Base-by-base conservation (phyloP, 352 stramenopile species). In the Proteromonas lacertae region DNA sequence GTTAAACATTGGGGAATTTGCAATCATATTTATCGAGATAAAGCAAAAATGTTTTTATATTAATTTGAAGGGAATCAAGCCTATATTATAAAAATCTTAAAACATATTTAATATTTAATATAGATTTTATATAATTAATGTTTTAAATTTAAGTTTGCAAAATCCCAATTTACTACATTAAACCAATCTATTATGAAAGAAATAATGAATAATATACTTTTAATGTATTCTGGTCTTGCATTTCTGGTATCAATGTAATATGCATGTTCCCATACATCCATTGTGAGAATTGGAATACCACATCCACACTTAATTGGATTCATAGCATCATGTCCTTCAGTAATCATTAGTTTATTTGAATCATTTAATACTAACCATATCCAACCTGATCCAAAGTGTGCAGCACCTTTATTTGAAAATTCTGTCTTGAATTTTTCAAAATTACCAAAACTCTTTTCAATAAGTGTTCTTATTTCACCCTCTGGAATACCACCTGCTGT, bases 331-430 rank as follows among this genome's bases (percentile, higher is more conserved):
- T 61, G 64, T 19, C 78, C 88, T 8, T 69, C 62, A 47, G 87
- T 65, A 30, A 67, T 62, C 22, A 95, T 43, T 14, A 39, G 41
- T 20, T 43, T 39, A 38, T 32, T 48, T 17, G 43, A 32, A 30
- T 52, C 48, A 36, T 55, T 41, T 23, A 56, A 54, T 7, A 33
- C 84, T 29, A 96, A 63, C 84, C 84, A 96, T 38, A 78, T 78
- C 84, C 84, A 96, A 46, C 84, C 84, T 36, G 66, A 89, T 44
- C 84, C 84, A 56, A 94, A 80, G 37, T 94, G 69, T 14, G 54
- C 81, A 42, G 80, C 66, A 7, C 72, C 75, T 48, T 74, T 70
- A 33, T 69, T 56, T 16, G 34, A 40, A 7, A 64, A 26, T 36
- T 52, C 46, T 14, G 64, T 75, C 45, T 82, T 74, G 51, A 94